Conservation (phyloP, 169 alveolate genomes). For the Cryptosporidium andersoni region DNA sequence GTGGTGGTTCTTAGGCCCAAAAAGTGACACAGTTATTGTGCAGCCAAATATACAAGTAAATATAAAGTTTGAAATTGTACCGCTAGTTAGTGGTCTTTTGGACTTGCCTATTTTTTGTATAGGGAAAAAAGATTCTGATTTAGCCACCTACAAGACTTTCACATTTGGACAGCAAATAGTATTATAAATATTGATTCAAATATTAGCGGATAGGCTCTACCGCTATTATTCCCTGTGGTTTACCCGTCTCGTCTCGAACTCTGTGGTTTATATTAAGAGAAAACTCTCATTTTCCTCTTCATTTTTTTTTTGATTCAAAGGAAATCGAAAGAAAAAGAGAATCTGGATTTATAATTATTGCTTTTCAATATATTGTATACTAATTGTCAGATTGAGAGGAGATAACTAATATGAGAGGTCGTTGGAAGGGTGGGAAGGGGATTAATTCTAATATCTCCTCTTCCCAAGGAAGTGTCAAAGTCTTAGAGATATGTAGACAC, state of each 20-base stretch:
- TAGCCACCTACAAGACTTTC: constrained; percentile 25
- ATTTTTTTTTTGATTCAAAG: neutral
- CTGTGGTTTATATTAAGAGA: neutral
- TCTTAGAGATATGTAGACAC: constrained; percentile 58
- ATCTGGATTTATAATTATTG: neutral
- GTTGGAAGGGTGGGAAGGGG: constrained; percentile 69
- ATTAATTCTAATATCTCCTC: constrained; percentile 15
- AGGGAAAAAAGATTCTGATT: neutral
- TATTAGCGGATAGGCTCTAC: constrained; percentile 3
- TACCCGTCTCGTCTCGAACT: neutral
- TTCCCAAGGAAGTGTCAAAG: constrained; percentile 42
- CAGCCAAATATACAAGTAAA: constrained; percentile 37
- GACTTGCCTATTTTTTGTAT: constrained; percentile 32
- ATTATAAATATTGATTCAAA: neutral
- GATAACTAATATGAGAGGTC: constrained; percentile 48
- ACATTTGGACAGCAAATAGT: constrained; percentile 53
- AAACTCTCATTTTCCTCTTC: neutral
- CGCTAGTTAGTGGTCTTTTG: constrained; percentile 24
- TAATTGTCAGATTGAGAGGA: neutral
- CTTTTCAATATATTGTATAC: neutral
- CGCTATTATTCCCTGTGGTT: neutral
- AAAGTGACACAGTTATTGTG: constrained; percentile 18
- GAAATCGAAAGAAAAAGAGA: neutral
- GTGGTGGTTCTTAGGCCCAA: constrained; percentile 70
- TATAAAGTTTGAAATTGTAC: constrained; percentile 38